These are phyloP conservation scores for Bruguiera sexangula DNA, from an alignment of 345 rosid species.

Conservation along the genomic window DNA sequence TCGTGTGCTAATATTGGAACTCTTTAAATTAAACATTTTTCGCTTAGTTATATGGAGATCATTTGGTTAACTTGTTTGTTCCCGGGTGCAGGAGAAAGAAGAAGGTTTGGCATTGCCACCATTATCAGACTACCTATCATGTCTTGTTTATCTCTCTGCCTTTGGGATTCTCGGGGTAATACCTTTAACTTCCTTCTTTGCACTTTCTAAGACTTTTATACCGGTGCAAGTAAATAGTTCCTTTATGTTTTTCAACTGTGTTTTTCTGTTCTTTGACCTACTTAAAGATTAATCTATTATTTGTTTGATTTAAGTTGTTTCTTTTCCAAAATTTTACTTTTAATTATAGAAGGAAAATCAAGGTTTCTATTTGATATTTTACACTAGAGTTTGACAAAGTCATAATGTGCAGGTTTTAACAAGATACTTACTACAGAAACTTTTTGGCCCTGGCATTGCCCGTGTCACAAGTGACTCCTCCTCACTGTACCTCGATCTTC, in stretches of 20 bases:
- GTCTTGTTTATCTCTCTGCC: slow-evolving; percentile 57
- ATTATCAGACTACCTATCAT: slow-evolving; percentile 49
- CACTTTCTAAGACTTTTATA: background rate
- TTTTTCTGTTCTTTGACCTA: too few relatives aligned
- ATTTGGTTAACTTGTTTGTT: background rate
- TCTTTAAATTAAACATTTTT: background rate
- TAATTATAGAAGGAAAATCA: background rate
- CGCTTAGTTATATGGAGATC: background rate
- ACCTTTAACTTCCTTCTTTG: background rate
- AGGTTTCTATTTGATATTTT: background rate
- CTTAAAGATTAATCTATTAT: too few relatives aligned
- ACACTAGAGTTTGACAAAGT: background rate
- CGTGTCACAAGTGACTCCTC: slow-evolving; percentile 52
- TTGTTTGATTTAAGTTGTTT: too few relatives aligned
- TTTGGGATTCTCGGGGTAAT: slow-evolving; percentile 83
- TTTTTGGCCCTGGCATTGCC: slow-evolving; percentile 70
- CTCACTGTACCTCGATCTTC: slow-evolving; percentile 74
- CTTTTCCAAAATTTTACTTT: too few relatives aligned
- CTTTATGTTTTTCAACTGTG: too few relatives aligned
- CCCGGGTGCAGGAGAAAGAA: slow-evolving; percentile 35
- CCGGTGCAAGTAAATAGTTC: background rate
- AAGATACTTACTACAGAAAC: slow-evolving; percentile 64
- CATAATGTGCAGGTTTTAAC: slow-evolving; percentile 58
- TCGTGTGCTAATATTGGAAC: background rate
- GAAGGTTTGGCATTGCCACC: slow-evolving; percentile 32